Evolutionary conservation across 2,329 filamentous ascomycete genomes (phyloP).

Genomic region (Ophiocordyceps unilateralis): DNA sequence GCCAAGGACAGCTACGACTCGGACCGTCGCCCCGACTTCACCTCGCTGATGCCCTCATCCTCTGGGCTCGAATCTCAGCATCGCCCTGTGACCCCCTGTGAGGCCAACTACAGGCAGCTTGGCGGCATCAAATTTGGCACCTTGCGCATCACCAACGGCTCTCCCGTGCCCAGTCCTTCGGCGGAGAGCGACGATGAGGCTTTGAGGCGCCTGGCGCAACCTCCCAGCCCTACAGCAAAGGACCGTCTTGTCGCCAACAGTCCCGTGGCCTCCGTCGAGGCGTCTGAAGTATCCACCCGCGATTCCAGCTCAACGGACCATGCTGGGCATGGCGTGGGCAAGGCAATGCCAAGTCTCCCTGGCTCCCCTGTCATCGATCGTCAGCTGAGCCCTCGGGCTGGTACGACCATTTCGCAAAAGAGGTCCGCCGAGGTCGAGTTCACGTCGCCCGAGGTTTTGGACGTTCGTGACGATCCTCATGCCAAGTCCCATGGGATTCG

Average conservation of each 20-base stretch:
- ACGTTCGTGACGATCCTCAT: conserved; percentile 24
- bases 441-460: conserved; percentile 14
- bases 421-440: conserved; percentile 9
- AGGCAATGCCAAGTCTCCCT: not conserved
- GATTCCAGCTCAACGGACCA: not conserved
- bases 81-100: conserved; percentile 23
- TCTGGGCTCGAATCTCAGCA: conserved; percentile 5
- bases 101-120: conserved; percentile 40
- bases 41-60: conserved; percentile 19
- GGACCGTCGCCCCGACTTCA: conserved; percentile 7
- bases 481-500: conserved; percentile 18
- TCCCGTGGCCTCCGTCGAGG: not conserved
- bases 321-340: not conserved
- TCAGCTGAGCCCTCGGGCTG: not conserved
- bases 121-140: conserved; percentile 47
- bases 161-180: conserved; percentile 25
- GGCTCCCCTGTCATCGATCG: not conserved
- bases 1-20: not conserved
- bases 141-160: conserved; percentile 43
- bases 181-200: not conserved
- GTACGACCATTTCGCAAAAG: not conserved
- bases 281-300: not conserved
- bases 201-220: not conserved
- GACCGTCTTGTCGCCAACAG: not conserved
- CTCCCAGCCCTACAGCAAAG: not conserved